Conservation (phyloP, 140 eudicot genomes). For the Oenanthe javanica region DNA sequence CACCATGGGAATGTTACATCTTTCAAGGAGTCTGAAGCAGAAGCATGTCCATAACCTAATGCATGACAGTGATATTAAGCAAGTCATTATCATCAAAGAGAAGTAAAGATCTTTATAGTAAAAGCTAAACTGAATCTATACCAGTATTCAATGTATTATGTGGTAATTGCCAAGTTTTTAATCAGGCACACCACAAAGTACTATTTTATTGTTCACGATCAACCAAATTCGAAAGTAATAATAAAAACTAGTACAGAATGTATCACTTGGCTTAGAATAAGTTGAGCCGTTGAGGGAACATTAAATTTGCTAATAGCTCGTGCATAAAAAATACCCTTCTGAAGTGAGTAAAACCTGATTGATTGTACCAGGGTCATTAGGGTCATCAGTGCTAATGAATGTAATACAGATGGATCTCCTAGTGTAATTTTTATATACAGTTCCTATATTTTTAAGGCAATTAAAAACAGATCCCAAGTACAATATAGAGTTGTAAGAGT, state of each 20-base stretch:
- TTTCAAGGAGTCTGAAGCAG: slow-evolving; percentile 75
- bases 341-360: no score
- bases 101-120: neutral
- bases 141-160: neutral
- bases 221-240: neutral
- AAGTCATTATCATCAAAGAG: neutral
- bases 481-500: neutral
- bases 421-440: neutral
- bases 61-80: slow-evolving; percentile 10
- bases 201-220: neutral
- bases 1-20: slow-evolving; percentile 83
- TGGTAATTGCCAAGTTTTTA: neutral
- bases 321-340: no score
- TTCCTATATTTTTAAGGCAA: neutral
- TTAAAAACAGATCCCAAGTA: neutral
- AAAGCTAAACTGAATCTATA: neutral
- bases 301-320: no score
- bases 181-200: neutral
- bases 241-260: neutral
- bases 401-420: no score
- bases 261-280: neutral
- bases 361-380: no score
- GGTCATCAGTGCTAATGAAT: no score
- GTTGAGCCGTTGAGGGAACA: neutral
- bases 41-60: slow-evolving; percentile 95